Percentiles rank a stretch among this genome's conserved stretches.
Evolutionary conservation across 306 rosid genomes (phyloP).

Genomic region (Senna tora): DNA sequence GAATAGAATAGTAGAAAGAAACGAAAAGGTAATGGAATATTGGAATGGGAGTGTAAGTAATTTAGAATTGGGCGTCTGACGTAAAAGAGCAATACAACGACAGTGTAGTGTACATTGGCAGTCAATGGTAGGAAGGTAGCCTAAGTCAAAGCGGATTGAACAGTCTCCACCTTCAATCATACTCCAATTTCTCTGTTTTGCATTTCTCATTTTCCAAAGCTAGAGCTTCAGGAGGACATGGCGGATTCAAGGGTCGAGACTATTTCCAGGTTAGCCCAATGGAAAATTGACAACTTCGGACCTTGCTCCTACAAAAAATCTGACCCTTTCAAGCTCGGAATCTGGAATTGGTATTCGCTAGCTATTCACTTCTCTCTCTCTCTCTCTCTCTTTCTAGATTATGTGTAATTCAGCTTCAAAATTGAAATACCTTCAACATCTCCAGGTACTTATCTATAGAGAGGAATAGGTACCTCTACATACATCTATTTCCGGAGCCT

Average conservation of each 20-base stretch:
- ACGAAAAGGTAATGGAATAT: too few relatives aligned
- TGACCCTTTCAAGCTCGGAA: constrained; percentile 81
- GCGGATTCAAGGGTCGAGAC: constrained; percentile 71
- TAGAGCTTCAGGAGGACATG: constrained; percentile 36
- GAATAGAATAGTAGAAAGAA: too few relatives aligned
- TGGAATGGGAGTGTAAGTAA: too few relatives aligned
- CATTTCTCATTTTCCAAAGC: neutral
- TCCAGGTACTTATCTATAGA: constrained; percentile 65
- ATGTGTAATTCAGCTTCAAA: neutral
- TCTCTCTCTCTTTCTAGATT: neutral
- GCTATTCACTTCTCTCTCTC: neutral
- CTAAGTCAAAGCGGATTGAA: too few relatives aligned
- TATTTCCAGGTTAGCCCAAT: constrained; percentile 74
- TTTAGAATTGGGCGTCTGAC: too few relatives aligned
- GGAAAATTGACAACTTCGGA: constrained; percentile 83
- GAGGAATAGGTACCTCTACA: constrained; percentile 67
- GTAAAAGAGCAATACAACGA: too few relatives aligned
- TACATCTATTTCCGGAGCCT: constrained; percentile 83
- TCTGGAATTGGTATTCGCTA: constrained; percentile 75
- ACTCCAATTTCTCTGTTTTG: neutral
- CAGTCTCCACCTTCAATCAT: too few relatives aligned
- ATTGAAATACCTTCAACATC: neutral
- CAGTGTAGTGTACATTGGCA: too few relatives aligned
- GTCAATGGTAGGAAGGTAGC: too few relatives aligned
- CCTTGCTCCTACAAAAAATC: constrained; percentile 70